Conservation (phyloP, 1,284 basidiomycete species). For the Coniferiporia sulphurascens region DNA sequence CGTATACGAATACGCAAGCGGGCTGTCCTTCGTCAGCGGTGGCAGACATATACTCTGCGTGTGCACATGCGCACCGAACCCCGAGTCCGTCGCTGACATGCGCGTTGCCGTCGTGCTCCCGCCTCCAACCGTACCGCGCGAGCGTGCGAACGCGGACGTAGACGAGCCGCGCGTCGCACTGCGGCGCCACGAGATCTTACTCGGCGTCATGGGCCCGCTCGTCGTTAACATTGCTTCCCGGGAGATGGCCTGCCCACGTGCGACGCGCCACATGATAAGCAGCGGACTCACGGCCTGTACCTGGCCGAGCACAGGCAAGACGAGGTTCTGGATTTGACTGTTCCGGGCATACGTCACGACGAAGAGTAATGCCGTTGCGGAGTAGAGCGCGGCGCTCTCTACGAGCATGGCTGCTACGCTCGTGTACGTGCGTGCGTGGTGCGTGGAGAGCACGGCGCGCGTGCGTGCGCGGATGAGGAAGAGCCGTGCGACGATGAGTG, state of each 20-base stretch:
- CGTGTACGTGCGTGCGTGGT: conserved; percentile 21
- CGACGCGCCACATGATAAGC: conserved; percentile 20
- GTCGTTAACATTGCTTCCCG: conserved; percentile 5
- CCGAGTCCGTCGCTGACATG: background rate
- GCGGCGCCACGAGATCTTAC: conserved; percentile 15
- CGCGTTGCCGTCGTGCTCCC: background rate
- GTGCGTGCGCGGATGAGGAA: conserved; percentile 14
- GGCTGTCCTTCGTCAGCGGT: background rate
- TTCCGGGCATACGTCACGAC: conserved; percentile 28
- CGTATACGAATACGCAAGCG: background rate
- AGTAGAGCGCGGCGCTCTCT: conserved; percentile 24
- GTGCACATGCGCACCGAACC: background rate
- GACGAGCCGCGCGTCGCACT: background rate
- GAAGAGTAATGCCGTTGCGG: conserved; percentile 26
- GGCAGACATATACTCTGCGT: background rate
- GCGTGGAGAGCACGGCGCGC: conserved; percentile 10
- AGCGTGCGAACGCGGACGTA: too few relatives aligned
- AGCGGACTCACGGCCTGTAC: conserved; percentile 29
- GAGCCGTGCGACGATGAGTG: conserved; percentile 21
- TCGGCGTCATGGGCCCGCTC: conserved; percentile 2
- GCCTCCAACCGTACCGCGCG: too few relatives aligned
- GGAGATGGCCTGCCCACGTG: conserved; percentile 17
- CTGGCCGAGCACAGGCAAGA: conserved; percentile 34
- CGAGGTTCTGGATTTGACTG: conserved; percentile 29
- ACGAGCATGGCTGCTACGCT: conserved; percentile 25